These are phyloP conservation scores for Xylaria sp. DNA, from an alignment of 2,329 filamentous ascomycete species.

Conservation along the genomic window DNA sequence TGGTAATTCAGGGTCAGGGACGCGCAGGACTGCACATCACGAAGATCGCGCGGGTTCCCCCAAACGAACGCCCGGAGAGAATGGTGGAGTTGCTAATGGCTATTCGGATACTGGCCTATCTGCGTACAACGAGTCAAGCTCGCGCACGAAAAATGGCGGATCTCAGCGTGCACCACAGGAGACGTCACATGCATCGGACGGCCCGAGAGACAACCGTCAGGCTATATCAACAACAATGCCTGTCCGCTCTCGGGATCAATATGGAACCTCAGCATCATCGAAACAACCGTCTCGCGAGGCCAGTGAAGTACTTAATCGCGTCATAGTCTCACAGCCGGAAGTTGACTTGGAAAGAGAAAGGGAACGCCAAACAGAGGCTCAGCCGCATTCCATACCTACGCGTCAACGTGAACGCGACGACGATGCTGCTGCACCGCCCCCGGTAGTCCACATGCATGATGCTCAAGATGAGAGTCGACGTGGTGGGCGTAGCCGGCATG, in stretches of 20 bases:
- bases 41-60: constrained; percentile 59
- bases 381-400: constrained; percentile 50
- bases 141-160: constrained; percentile 52
- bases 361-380: constrained; percentile 73
- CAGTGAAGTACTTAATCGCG: constrained; percentile 80
- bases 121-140: constrained; percentile 51
- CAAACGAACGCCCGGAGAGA: constrained; percentile 52
- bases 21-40: constrained; percentile 56
- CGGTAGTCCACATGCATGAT: constrained; percentile 56
- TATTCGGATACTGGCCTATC: constrained; percentile 39
- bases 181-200: constrained; percentile 52
- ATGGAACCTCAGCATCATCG: constrained; percentile 59
- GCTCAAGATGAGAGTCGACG: constrained; percentile 58
- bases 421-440: constrained; percentile 53
- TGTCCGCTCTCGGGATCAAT: constrained; percentile 55
- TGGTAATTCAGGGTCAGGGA: constrained; percentile 48
- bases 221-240: constrained; percentile 54
- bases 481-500: constrained; percentile 66
- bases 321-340: constrained; percentile 79
- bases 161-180: constrained; percentile 53
- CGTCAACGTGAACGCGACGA: constrained; percentile 45
- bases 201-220: constrained; percentile 54
- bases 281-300: constrained; percentile 76
- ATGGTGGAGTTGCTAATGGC: constrained; percentile 49
- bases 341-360: constrained; percentile 77